Evolutionary conservation across 192 early-diverging fungal genomes (phyloP).

Genomic region (Oehlia diaphana): DNA sequence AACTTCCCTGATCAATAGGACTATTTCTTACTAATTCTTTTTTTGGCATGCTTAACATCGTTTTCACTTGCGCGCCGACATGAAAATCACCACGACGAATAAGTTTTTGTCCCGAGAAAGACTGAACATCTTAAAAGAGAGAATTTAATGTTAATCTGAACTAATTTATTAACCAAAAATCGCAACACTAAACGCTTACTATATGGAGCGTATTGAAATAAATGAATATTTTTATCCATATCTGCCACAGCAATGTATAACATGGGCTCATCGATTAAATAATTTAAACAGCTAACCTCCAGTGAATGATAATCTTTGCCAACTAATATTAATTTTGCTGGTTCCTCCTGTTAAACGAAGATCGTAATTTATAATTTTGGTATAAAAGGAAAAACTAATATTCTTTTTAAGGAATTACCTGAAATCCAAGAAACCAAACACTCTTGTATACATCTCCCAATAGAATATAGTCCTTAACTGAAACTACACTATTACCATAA

Average conservation of each 20-base stretch:
- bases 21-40: conserved; percentile 27
- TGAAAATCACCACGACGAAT: conserved; percentile 90
- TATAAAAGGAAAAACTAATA: background rate
- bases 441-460: conserved; percentile 86
- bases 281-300: conserved; percentile 72
- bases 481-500: conserved; percentile 77
- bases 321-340: conserved; percentile 81
- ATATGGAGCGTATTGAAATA: conserved; percentile 85
- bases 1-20: conserved; percentile 27
- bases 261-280: conserved; percentile 72
- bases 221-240: conserved; percentile 75
- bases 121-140: conserved; percentile 72
- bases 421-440: conserved; percentile 89
- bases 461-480: conserved; percentile 87
- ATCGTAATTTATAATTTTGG: background rate
- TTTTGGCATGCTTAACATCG: conserved; percentile 61
- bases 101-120: conserved; percentile 84
- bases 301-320: conserved; percentile 88
- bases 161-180: background rate
- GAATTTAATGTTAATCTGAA: background rate
- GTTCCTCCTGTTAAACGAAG: conserved; percentile 68
- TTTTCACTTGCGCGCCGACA: conserved; percentile 72
- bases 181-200: conserved; percentile 54
- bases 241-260: conserved; percentile 82
- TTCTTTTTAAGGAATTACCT: conserved; percentile 51